phyloP scores from a whole-genome alignment of 2,329 filamentous ascomycete genomes.

The Colletotrichum godetiae region DNA sequence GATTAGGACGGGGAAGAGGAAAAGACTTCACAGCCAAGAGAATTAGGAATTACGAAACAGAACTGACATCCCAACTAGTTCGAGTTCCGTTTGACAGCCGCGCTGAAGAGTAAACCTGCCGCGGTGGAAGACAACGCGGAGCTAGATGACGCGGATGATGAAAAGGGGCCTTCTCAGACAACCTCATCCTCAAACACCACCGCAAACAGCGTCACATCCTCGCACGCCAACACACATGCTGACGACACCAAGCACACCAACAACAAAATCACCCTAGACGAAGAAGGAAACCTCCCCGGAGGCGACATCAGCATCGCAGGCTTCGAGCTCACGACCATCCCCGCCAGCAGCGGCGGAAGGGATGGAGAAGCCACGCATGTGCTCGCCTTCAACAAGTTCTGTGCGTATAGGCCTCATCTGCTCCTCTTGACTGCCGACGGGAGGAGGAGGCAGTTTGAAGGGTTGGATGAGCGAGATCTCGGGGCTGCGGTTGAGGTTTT shows the following conservation, averaged over 20 bases:
- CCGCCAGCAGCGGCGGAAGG: slow-evolving; percentile 35
- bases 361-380: slow-evolving; percentile 49
- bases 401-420: slow-evolving; percentile 58
- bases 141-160: not conserved
- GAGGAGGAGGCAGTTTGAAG: slow-evolving; percentile 56
- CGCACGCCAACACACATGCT: no score
- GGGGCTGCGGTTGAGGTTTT: slow-evolving; percentile 41
- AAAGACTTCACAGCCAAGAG: not conserved
- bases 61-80: slow-evolving; percentile 1
- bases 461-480: slow-evolving; percentile 53
- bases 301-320: slow-evolving; percentile 56
- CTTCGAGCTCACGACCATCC: slow-evolving; percentile 52
- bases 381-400: slow-evolving; percentile 61
- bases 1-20: not conserved
- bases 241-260: not conserved
- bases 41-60: no score
- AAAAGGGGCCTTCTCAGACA: not conserved
- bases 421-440: slow-evolving; percentile 60
- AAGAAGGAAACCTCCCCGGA: slow-evolving; percentile 40
- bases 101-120: slow-evolving; percentile 23
- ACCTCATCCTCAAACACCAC: no score
- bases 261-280: slow-evolving; percentile 1
- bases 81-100: slow-evolving; percentile 29
- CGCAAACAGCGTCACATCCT: no score
- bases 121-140: slow-evolving; percentile 22